Evolutionary conservation across 2,329 filamentous ascomycete genomes (phyloP), one percentile per base, ranked within the genome.

Genomic region (Calonectria pseudoturangicola): DNA sequence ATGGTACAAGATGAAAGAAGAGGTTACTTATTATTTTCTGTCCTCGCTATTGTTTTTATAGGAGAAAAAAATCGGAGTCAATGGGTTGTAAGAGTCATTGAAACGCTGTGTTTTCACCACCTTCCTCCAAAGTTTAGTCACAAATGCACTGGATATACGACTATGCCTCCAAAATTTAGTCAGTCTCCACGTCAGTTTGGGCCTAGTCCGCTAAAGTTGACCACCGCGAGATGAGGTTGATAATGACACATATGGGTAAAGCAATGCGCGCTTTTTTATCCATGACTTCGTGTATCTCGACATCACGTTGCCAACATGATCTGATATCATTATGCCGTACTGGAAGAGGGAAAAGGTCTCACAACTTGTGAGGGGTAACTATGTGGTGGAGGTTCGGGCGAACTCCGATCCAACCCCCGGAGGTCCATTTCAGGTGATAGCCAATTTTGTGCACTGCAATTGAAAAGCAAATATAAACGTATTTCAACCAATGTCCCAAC

Each of bases 81-180:
- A 45, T 21, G 28, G 36, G 27, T 48, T 21, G 9, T 8, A 33
- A 27, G 60, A 45, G 41, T 54, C 50, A 54, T 16, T 27, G 7
- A 63, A 45, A 16, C 21, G 15, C n/a, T 39, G 27, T n/a, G 3
- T 60, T 18, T 51, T 51, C 16, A 21, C 36, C 21, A 58, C 68
- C 45, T 72, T 58, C 62, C 66, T 51, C 54, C 45, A 72, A 67
- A 69, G 65, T 70, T 62, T 39, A 66, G 58, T 63, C 51, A 41
- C 21, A 18, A 8, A 43, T 45, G 33, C 45, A 39, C 16, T n/a
- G 25, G n/a, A 25, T 48, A 51, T 48, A 28, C 27, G 39, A 54
- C 58, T 50, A 70, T 72, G n/a, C 66, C 66, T 73, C 66, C 66
- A 67, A 68, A 56, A 63, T 70, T 36, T 43, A 70, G 68, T 28